Conservation (phyloP, 1,139 yeast species). For the Candida tropicalis region DNA sequence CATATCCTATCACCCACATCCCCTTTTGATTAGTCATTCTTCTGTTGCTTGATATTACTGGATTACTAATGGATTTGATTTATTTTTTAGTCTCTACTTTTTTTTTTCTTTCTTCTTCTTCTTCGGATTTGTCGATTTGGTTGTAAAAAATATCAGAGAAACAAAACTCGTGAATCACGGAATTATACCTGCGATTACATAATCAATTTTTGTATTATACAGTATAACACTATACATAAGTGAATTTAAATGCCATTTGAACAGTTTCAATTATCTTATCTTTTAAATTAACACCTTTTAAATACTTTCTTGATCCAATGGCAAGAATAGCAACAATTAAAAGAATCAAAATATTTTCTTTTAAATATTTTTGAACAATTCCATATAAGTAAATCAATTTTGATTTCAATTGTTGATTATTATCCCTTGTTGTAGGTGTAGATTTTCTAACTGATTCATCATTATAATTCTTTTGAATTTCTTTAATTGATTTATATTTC, state of each 20-base stretch:
- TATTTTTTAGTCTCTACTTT: not conserved
- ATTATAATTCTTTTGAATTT: conserved; percentile 21
- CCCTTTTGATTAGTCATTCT: conserved; percentile 25
- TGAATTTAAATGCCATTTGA: conserved; percentile 49
- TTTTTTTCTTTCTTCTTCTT: not conserved
- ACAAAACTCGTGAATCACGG: too few relatives aligned
- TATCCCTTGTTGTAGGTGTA: conserved; percentile 11
- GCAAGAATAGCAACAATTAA: conserved; percentile 26
- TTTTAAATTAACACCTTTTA: conserved; percentile 29
- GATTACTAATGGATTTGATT: too few relatives aligned
- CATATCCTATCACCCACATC: conserved; percentile 90
- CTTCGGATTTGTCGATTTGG: not conserved
- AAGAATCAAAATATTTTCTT: conserved; percentile 33
- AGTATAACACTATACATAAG: conserved; percentile 28
- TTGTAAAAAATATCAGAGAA: too few relatives aligned
- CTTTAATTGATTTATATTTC: conserved; percentile 37
- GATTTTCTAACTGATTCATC: conserved; percentile 12
- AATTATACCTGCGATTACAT: too few relatives aligned
- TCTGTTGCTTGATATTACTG: too few relatives aligned
- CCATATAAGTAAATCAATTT: conserved; percentile 20
- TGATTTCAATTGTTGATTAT: conserved; percentile 15
- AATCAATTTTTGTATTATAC: too few relatives aligned
- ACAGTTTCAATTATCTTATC: conserved; percentile 40
- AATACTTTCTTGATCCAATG: conserved; percentile 24
- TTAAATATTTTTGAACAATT: conserved; percentile 26